Conservation (phyloP, 2,329 filamentous ascomycete species). For the Aspergillus ruber region DNA sequence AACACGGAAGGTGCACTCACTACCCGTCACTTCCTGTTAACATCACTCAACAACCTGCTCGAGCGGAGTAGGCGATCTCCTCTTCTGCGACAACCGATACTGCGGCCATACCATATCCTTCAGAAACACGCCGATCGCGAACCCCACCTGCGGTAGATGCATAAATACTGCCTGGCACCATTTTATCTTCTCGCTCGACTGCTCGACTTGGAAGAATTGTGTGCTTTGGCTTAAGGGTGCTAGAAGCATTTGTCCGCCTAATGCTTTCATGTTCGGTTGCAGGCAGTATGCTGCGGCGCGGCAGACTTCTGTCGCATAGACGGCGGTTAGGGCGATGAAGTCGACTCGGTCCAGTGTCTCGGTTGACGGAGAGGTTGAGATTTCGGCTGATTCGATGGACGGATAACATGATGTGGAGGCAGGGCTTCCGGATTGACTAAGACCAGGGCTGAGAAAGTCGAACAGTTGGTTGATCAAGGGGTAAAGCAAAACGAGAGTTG, state of each 20-base stretch:
- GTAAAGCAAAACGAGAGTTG: conserved; percentile 11
- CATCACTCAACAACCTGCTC: background rate
- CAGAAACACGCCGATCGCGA: conserved; percentile 13
- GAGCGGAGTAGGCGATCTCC: background rate
- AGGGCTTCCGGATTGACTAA: conserved; percentile 1
- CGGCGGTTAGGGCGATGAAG: conserved; percentile 11
- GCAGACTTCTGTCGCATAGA: conserved; percentile 14
- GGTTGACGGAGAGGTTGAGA: conserved; percentile 1
- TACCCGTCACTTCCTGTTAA: background rate
- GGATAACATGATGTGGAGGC: background rate
- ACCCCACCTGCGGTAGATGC: conserved; percentile 8
- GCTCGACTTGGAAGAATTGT: conserved; percentile 13
- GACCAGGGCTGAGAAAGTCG: conserved; percentile 4
- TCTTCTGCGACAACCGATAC: conserved; percentile 5
- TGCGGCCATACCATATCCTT: conserved; percentile 17
- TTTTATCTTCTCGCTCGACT: conserved; percentile 7
- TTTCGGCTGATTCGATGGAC: background rate
- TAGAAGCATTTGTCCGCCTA: conserved; percentile 12
- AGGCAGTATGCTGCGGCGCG: conserved; percentile 12
- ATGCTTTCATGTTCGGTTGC: conserved; percentile 15
- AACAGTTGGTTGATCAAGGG: conserved; percentile 15
- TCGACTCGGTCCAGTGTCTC: conserved; percentile 1
- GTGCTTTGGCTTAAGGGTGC: conserved; percentile 14
- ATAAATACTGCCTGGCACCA: conserved; percentile 16
- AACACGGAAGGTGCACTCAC: background rate